These are phyloP conservation scores for Erodium texanum DNA, from an alignment of 441 rosid species.

Conservation along the genomic window DNA sequence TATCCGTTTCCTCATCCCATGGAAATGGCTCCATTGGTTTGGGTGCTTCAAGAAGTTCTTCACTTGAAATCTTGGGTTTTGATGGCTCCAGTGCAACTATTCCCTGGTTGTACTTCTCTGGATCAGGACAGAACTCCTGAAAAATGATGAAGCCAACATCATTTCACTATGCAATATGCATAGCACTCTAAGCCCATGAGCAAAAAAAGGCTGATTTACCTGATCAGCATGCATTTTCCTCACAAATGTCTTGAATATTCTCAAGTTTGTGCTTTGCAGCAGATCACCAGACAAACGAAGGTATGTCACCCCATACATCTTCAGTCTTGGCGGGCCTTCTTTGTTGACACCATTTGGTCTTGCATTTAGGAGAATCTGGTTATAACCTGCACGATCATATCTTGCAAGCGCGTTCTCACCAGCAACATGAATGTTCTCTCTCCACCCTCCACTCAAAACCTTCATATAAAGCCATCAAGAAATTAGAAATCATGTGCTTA, in stretches of 20 bases:
- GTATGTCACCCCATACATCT: constrained; percentile 59
- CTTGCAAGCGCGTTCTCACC: constrained; percentile 76
- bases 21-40: constrained; percentile 40
- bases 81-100: constrained; percentile 43
- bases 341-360: constrained; percentile 63
- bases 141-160: constrained; percentile 3
- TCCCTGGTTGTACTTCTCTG: constrained; percentile 40
- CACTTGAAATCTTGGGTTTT: constrained; percentile 31
- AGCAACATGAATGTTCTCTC: constrained; percentile 58
- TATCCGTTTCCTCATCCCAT: constrained; percentile 60
- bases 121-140: constrained; percentile 58
- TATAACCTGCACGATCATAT: constrained; percentile 55
- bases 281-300: constrained; percentile 48
- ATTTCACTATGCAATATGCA: background rate
- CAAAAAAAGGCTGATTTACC: constrained; percentile 22
- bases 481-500: too few relatives aligned
- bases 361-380: constrained; percentile 64
- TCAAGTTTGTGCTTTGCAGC: constrained; percentile 34
- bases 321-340: constrained; percentile 38
- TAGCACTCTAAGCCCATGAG: background rate
- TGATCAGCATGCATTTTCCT: constrained; percentile 77
- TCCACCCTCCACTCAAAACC: constrained; percentile 68
- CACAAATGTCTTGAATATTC: constrained; percentile 54
- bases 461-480: too few relatives aligned
- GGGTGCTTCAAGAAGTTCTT: constrained; percentile 49